These are phyloP conservation scores for Butyriboletus loyo DNA, from an alignment of 768 basidiomycete species.

Conservation along the genomic window DNA sequence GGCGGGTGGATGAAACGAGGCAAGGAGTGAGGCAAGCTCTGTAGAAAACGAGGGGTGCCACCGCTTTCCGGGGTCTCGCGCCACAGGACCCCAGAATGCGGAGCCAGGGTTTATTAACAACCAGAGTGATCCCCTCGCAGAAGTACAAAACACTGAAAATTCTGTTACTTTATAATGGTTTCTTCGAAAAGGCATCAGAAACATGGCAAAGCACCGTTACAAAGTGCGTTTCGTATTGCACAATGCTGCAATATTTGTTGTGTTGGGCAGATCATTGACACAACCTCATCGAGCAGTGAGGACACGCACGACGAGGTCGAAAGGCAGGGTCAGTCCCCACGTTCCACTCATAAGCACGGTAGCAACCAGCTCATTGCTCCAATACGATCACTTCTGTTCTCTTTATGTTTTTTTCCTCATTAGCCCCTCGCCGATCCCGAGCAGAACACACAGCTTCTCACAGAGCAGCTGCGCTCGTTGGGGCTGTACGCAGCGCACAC, in stretches of 20 bases:
- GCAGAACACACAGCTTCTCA: constrained; percentile 63
- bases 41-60: constrained; percentile 12
- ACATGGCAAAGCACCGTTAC: constrained; percentile 34
- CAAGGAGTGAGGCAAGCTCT: constrained; percentile 4
- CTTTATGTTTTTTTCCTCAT: neutral
- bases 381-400: constrained; percentile 11
- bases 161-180: constrained; percentile 39
- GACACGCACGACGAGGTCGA: constrained; percentile 57
- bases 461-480: constrained; percentile 67
- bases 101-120: constrained; percentile 33
- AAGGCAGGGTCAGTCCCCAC: constrained; percentile 49
- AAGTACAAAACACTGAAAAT: constrained; percentile 22
- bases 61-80: constrained; percentile 26
- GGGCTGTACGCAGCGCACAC: constrained; percentile 88
- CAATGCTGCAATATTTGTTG: constrained; percentile 25
- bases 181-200: constrained; percentile 40
- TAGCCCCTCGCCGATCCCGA: constrained; percentile 55
- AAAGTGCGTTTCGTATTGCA: constrained; percentile 38
- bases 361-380: constrained; percentile 16
- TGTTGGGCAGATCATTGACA: constrained; percentile 26
- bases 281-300: constrained; percentile 40
- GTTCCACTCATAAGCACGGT: constrained; percentile 18
- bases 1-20: constrained; percentile 22
- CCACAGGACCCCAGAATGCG: constrained; percentile 34
- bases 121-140: constrained; percentile 34